phyloP scores from a whole-genome alignment of 371 early-diverging fungal species.

The Cokeromyces recurvatus region DNA sequence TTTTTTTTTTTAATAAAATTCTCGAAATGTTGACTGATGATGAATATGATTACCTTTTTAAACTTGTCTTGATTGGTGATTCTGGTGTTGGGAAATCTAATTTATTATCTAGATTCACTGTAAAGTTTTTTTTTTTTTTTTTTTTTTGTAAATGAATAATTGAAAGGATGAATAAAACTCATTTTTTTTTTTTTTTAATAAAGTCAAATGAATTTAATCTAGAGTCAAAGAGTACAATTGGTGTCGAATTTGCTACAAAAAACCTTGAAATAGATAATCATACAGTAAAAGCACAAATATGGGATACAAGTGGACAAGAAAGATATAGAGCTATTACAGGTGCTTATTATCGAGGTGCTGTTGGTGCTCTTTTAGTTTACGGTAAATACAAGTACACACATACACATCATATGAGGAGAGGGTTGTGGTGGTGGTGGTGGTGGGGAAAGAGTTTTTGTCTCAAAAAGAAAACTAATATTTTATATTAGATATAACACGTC shows the following conservation, averaged over 20 bases:
- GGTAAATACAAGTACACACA: conserved; percentile 23
- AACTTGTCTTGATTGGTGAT: conserved; percentile 46
- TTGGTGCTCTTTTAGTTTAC: conserved; percentile 98
- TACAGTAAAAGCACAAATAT: conserved; percentile 99
- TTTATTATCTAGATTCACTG: conserved; percentile 40
- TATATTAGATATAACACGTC: conserved; percentile 82
- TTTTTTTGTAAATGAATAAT: too few species aligned
- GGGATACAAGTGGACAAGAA: conserved; percentile 93
- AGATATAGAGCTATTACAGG: conserved; percentile 88
- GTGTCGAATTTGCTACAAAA: conserved; percentile 54
- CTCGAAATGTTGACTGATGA: conserved; percentile 29
- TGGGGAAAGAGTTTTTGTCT: too few species aligned
- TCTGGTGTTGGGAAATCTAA: conserved; percentile 48
- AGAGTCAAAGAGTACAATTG: conserved; percentile 99
- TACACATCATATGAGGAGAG: too few species aligned
- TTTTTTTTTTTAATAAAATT: background rate
- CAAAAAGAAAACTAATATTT: too few species aligned
- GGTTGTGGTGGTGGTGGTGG: too few species aligned
- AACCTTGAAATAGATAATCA: conserved; percentile 72
- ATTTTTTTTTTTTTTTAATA: background rate
- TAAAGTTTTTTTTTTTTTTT: background rate
- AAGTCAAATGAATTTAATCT: conserved; percentile 93
- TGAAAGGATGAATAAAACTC: background rate
- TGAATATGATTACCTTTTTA: conserved; percentile 49
- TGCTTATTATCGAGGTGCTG: conserved; percentile 98